Conservation (phyloP, 352 stramenopile genomes). For the Globisporangium irregulare region DNA sequence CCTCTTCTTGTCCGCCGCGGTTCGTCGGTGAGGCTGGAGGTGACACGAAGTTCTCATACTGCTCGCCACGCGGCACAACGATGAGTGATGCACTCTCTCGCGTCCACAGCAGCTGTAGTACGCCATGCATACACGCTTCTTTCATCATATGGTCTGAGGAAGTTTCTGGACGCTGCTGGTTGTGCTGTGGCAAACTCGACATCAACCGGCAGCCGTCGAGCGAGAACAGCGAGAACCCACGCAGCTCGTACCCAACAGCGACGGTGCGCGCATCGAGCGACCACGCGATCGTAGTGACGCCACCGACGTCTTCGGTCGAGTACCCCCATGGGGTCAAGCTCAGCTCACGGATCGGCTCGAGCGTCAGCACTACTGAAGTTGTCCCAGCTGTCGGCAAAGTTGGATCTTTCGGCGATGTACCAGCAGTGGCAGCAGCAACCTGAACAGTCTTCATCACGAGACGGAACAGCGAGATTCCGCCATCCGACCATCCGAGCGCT, state of each 20-base stretch:
- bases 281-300: conserved; percentile 67
- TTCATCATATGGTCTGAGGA: conserved; percentile 29
- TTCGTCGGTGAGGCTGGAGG: conserved; percentile 18
- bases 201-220: conserved; percentile 78
- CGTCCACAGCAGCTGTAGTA: conserved; percentile 59
- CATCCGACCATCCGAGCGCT: conserved; percentile 73
- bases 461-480: conserved; percentile 62
- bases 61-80: conserved; percentile 51
- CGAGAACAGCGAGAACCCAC: conserved; percentile 78
- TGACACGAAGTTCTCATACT: conserved; percentile 33
- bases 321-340: conserved; percentile 70
- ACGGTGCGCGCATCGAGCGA: conserved; percentile 56
- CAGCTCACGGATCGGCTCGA: conserved; percentile 62
- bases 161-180: conserved; percentile 42
- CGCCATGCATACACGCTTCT: conserved; percentile 61
- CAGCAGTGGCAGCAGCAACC: neutral
- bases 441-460: conserved; percentile 30
- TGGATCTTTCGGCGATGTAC: neutral
- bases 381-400: neutral
- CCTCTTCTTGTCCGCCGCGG: neutral
- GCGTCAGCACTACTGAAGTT: conserved; percentile 23
- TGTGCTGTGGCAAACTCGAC: conserved; percentile 78
- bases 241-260: conserved; percentile 64
- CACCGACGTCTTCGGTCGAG: conserved; percentile 41
- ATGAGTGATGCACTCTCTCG: conserved; percentile 57